These are phyloP conservation scores for Orychophragmus violaceus DNA, from an alignment of 345 rosid genomes.

Conservation along the genomic window DNA sequence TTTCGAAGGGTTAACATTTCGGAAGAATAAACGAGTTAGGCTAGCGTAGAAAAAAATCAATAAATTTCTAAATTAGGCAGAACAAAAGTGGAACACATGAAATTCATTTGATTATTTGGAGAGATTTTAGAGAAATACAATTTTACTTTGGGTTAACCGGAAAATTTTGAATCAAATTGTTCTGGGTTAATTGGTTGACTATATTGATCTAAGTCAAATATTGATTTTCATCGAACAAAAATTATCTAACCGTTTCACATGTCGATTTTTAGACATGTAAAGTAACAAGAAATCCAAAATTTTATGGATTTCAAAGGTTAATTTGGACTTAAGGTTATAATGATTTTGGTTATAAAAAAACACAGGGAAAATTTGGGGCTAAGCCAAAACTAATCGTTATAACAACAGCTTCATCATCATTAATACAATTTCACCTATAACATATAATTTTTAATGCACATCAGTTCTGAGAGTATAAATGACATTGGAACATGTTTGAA, in stretches of 20 bases:
- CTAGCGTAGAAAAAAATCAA: constrained; percentile 7
- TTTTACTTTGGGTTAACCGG: not conserved
- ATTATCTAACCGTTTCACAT: too few relatives aligned
- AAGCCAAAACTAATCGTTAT: not conserved
- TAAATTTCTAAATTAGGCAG: constrained; percentile 22
- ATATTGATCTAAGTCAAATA: too few relatives aligned
- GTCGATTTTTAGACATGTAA: too few relatives aligned
- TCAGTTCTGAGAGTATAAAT: not conserved
- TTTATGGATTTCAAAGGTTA: too few relatives aligned
- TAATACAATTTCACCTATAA: not conserved
- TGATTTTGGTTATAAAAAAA: too few relatives aligned
- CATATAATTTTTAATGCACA: not conserved
- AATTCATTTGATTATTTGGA: not conserved
- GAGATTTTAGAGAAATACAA: not conserved
- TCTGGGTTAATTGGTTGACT: too few relatives aligned
- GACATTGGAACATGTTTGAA: not conserved
- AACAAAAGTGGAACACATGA: not conserved
- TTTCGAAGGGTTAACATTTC: constrained; percentile 12
- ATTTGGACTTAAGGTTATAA: too few relatives aligned
- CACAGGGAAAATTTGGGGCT: too few relatives aligned
- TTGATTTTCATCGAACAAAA: too few relatives aligned
- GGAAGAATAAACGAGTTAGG: constrained; percentile 26
- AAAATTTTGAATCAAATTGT: too few relatives aligned
- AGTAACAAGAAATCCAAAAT: too few relatives aligned
- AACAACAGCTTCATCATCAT: not conserved